These are phyloP conservation scores for Amphirosellinia nigrospora DNA, from an alignment of 495 filamentous ascomycete genomes.

Conservation along the genomic window DNA sequence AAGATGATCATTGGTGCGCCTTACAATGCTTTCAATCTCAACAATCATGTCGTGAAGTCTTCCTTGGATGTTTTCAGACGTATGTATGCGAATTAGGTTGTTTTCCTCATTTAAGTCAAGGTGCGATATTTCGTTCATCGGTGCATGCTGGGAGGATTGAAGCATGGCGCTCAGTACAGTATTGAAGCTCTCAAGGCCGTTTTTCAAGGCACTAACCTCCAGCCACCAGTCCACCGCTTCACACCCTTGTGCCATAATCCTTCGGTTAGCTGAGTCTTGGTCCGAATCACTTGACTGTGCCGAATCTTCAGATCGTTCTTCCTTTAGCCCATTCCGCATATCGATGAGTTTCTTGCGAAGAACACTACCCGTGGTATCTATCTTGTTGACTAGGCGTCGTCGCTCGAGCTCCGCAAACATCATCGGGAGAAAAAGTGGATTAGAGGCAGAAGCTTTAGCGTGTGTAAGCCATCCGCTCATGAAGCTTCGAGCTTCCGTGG, in stretches of 20 bases:
- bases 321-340: conserved; percentile 19
- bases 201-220: conserved; percentile 24
- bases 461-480: not conserved
- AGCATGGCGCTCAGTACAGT: conserved; percentile 12
- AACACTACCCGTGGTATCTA: conserved; percentile 7
- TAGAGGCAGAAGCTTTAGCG: not conserved
- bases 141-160: not conserved
- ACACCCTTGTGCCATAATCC: conserved; percentile 15
- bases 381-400: conserved; percentile 14
- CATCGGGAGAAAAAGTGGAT: conserved; percentile 26
- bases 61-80: conserved; percentile 9
- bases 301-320: not conserved
- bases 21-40: conserved; percentile 21
- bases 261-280: not conserved
- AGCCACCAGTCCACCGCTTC: conserved; percentile 26
- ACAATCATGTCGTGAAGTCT: conserved; percentile 24
- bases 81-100: not conserved
- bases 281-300: conserved; percentile 1
- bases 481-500: conserved; percentile 1
- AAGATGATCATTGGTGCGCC: conserved; percentile 12
- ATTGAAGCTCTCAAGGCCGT: conserved; percentile 22
- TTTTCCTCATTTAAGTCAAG: not conserved
- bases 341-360: conserved; percentile 24
- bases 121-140: not conserved
- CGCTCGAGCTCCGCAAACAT: conserved; percentile 24